These are phyloP conservation scores for Clonostachys rhizophaga DNA, from an alignment of 2,329 filamentous ascomycete species.

Conservation along the genomic window DNA sequence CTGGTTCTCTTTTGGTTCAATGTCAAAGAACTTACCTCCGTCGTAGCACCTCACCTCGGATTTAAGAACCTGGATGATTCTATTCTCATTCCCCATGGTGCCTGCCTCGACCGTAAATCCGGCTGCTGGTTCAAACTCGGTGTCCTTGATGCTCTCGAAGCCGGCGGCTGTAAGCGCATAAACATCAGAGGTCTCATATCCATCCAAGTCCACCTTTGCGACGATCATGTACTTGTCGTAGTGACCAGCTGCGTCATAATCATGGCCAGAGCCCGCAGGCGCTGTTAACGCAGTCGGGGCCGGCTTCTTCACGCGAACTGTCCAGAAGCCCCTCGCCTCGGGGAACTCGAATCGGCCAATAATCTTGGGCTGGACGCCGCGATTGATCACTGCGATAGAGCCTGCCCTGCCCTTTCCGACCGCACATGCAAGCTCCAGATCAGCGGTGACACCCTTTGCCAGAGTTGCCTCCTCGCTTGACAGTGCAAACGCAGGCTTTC, in stretches of 20 bases:
- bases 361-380: slow-evolving; percentile 69
- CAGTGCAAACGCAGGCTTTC: slow-evolving; percentile 42
- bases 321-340: slow-evolving; percentile 75
- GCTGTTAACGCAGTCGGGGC: slow-evolving; percentile 54
- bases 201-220: slow-evolving; percentile 64
- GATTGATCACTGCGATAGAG: slow-evolving; percentile 71
- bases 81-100: slow-evolving; percentile 72
- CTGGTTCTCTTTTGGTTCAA: not conserved
- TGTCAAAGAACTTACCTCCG: slow-evolving; percentile 58
- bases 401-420: slow-evolving; percentile 63
- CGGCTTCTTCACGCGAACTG: slow-evolving; percentile 65
- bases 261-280: slow-evolving; percentile 35
- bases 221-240: slow-evolving; percentile 81
- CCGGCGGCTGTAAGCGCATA: slow-evolving; percentile 70
- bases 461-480: slow-evolving; percentile 38
- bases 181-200: slow-evolving; percentile 73
- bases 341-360: slow-evolving; percentile 68
- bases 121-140: slow-evolving; percentile 88
- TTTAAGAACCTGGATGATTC: slow-evolving; percentile 82
- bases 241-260: slow-evolving; percentile 54
- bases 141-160: slow-evolving; percentile 71
- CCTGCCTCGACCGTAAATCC: slow-evolving; percentile 84
- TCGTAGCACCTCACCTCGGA: slow-evolving; percentile 90
- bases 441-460: slow-evolving; percentile 41
- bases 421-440: slow-evolving; percentile 55